Evolutionary conservation across 1,139 yeast genomes (phyloP), one percentile per base, ranked within the genome.

Genomic region (Hansenula sp.): DNA sequence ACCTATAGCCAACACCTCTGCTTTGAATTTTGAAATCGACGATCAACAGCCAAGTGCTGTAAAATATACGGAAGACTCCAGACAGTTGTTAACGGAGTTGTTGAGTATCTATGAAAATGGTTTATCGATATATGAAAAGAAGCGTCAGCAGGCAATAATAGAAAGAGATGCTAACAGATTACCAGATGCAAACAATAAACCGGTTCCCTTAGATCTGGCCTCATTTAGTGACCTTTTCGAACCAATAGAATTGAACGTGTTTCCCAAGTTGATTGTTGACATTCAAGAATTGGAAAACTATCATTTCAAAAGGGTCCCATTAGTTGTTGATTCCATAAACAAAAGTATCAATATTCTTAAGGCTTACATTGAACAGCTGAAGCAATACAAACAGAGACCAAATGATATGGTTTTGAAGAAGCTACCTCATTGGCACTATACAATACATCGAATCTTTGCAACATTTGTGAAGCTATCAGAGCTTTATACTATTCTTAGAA

Each of bases 371-470:
- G 42, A 37, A 4, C 43, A 43, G 32, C 39, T 55, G 5, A 8
- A 36, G 11, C 30, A 17, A 3, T 54, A 49, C 35, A 47, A 49
- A 34, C 27, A 24, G 18, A 52, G 42, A 35, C 43, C 53, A 2
- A 61, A 36, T 47, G 62, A 40, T 27, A 45, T 47, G 49, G 55
- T 33, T 45, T 62, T 45, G 52, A 63, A 47, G 40, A 48, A 32
- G 55, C 60, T 65, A 41, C 60, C 76, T 49, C 57, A 63, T 41
- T 64, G 68, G 59, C 60, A 64, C 17, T 70, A 65, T 51, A 64
- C 79, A 0, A 58, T 77, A 44, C 85, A 80, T 53, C 66, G 74
- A 48, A 62, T 77, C 7, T 68, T 77, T 48, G 67, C 79, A 16
- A 55, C 71, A 39, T 69, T 75, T 3, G 55, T 74, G 35, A 62